A percentile compares a stretch with the other conserved stretches of the same genome.
These are phyloP conservation scores for Vaccinium corymbosum DNA, from an alignment of 148 eudicot species.

Conservation along the genomic window DNA sequence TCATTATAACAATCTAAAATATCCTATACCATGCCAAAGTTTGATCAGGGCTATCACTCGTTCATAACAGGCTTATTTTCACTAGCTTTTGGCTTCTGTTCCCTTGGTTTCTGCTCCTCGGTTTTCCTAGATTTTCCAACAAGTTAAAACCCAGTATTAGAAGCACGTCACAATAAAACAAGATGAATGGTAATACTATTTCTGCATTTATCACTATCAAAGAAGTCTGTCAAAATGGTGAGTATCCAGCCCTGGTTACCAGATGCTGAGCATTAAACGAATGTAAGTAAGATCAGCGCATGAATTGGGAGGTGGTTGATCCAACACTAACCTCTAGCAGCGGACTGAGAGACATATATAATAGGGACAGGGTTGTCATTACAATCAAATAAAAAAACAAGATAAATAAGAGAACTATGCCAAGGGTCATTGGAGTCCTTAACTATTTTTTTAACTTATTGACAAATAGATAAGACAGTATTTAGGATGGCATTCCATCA, in stretches of 20 bases:
- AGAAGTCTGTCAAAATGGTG: background rate
- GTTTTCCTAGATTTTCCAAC: slow-evolving; percentile 51
- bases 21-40: background rate
- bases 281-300: background rate
- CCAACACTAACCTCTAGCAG: background rate
- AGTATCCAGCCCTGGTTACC: background rate
- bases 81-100: slow-evolving; percentile 71
- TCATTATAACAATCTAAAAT: background rate
- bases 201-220: background rate
- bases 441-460: background rate
- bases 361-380: background rate
- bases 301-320: background rate
- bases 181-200: background rate
- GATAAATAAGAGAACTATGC: background rate
- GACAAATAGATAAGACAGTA: background rate
- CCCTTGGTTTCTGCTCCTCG: slow-evolving; percentile 87
- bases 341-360: background rate
- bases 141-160: slow-evolving; percentile 7
- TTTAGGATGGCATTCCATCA: background rate
- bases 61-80: slow-evolving; percentile 94
- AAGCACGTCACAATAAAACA: background rate
- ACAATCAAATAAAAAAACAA: background rate
- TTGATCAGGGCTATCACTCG: slow-evolving; percentile 32
- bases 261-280: background rate
- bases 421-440: background rate